These are phyloP conservation scores for Apium graveolens DNA, from an alignment of 129 eudicot species.

Conservation along the genomic window DNA sequence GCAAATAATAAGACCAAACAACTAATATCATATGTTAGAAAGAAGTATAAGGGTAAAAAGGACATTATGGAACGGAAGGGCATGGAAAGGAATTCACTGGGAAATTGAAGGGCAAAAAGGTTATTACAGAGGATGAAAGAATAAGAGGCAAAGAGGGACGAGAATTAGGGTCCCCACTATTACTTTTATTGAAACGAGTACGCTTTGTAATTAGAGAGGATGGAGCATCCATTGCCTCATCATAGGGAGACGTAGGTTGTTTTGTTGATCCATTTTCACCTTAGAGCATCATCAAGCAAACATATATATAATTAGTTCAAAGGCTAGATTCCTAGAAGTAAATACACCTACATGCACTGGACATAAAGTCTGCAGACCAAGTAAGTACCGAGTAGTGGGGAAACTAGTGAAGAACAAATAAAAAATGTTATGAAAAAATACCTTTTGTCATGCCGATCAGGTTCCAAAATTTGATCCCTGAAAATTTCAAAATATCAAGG, in stretches of 20 bases:
- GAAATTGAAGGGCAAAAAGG: too few relatives aligned
- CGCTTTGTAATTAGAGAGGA: slow-evolving; percentile 82
- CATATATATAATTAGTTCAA: not conserved
- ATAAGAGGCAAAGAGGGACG: too few relatives aligned
- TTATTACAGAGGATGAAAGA: too few relatives aligned
- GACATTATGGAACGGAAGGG: too few relatives aligned
- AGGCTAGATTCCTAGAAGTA: not conserved
- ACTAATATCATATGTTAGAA: too few relatives aligned
- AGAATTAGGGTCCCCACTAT: slow-evolving; percentile 47
- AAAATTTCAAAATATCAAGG: too few relatives aligned
- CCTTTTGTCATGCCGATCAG: slow-evolving; percentile 9
- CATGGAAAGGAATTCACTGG: too few relatives aligned
- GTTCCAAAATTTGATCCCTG: slow-evolving; percentile 8
- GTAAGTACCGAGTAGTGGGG: not conserved
- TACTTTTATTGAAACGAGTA: slow-evolving; percentile 65
- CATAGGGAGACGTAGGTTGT: slow-evolving; percentile 34
- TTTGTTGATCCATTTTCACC: slow-evolving; percentile 28
- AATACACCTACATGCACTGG: not conserved
- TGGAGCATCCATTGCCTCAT: slow-evolving; percentile 86
- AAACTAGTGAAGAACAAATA: not conserved
- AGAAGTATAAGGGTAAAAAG: too few relatives aligned
- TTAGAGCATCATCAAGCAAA: not conserved
- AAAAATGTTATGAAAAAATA: not conserved
- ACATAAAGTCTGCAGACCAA: not conserved
- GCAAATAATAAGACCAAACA: too few relatives aligned